Conservation (phyloP, 768 basidiomycete species). For the Suillus subaureus region DNA sequence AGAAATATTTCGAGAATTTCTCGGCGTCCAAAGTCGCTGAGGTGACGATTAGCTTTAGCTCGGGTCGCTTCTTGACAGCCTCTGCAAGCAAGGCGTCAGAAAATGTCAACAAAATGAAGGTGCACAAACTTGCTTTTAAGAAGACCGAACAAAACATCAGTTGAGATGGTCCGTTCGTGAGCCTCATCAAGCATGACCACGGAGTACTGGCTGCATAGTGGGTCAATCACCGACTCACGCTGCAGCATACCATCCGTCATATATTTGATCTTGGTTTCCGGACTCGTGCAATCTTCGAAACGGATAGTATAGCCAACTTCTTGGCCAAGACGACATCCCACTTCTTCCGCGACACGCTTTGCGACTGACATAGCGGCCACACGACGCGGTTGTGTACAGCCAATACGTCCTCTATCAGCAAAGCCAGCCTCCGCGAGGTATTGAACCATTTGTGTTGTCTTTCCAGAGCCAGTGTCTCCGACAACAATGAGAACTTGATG, state of each 20-base stretch:
- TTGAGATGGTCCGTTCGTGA: conserved; percentile 98
- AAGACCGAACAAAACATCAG: conserved; percentile 95
- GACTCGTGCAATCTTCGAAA: conserved; percentile 98
- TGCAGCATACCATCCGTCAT: conserved; percentile 99
- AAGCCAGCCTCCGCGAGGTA: conserved; percentile 95
- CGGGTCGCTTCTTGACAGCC: conserved; percentile 91
- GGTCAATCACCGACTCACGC: conserved; percentile 95
- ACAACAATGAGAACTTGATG: conserved; percentile 97
- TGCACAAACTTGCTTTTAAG: conserved; percentile 55
- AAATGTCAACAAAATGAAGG: background rate
- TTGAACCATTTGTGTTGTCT: conserved; percentile 99
- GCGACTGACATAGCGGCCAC: conserved; percentile 99
- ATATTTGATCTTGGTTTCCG: conserved; percentile 99
- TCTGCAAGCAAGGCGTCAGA: conserved; percentile 51
- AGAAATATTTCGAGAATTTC: conserved; percentile 99
- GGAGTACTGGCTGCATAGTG: conserved; percentile 88
- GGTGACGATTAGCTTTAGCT: conserved; percentile 97
- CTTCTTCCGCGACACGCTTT: conserved; percentile 97
- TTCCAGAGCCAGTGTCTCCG: conserved; percentile 98
- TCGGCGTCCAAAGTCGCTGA: conserved; percentile 99
- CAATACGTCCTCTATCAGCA: conserved; percentile 88
- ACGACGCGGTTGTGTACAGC: conserved; percentile 98
- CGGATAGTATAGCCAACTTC: conserved; percentile 99
- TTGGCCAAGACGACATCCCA: conserved; percentile 94
- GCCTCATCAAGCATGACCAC: conserved; percentile 99